Conservation (phyloP, 257 asterid genomes). For the Solanum stenotomum region DNA sequence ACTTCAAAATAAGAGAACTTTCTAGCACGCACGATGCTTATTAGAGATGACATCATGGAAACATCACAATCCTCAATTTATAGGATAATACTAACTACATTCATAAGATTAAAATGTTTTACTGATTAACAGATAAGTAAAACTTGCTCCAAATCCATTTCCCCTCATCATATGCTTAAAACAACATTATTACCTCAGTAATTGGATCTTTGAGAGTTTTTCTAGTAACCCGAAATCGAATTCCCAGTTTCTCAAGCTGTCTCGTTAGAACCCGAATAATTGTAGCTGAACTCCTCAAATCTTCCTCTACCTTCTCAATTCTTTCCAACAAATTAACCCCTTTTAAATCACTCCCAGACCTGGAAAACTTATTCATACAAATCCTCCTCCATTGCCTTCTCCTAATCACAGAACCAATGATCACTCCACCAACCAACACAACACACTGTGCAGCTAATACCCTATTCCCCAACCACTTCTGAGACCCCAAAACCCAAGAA, state of each 20-base stretch:
- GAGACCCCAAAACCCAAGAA: conserved; percentile 15
- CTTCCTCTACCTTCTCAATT: conserved; percentile 79
- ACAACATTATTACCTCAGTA: conserved; percentile 36
- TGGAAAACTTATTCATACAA: conserved; percentile 34
- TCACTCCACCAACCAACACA: conserved; percentile 43
- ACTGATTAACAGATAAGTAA: neutral
- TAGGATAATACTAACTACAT: neutral
- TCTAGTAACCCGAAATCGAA: conserved; percentile 58
- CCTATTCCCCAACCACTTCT: conserved; percentile 34
- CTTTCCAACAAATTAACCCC: conserved; percentile 54
- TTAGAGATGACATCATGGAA: neutral
- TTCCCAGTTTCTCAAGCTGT: conserved; percentile 83
- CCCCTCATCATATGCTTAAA: neutral
- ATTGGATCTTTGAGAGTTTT: conserved; percentile 74
- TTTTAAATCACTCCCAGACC: conserved; percentile 9
- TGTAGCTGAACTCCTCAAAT: conserved; percentile 45
- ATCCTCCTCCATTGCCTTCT: conserved; percentile 81
- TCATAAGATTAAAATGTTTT: neutral
- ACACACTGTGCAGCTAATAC: conserved; percentile 58
- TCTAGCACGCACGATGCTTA: neutral
- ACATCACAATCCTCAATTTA: neutral
- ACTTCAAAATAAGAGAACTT: neutral
- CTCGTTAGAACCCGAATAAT: conserved; percentile 58
- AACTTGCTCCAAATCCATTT: neutral
- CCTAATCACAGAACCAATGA: conserved; percentile 64